Percentiles rank a stretch among this genome's conserved stretches.
These are phyloP conservation scores for Puccinia coronata DNA, from an alignment of 1,284 basidiomycete genomes.

Conservation along the genomic window DNA sequence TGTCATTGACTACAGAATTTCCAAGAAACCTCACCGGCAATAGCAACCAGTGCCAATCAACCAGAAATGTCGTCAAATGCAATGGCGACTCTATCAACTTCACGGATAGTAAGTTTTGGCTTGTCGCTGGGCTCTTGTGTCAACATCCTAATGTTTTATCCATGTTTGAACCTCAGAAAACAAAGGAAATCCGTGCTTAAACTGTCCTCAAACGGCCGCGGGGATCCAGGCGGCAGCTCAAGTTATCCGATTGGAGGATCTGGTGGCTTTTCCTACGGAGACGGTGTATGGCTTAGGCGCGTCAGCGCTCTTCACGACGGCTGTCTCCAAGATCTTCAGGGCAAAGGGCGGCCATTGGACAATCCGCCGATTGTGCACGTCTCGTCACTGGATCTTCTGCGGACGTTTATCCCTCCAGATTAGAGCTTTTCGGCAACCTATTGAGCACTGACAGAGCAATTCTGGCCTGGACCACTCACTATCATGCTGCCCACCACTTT, in stretches of 20 bases:
- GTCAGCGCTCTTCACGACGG: conserved; percentile 70
- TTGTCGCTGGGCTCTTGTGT: not conserved
- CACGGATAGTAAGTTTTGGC: not conserved
- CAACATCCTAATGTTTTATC: not conserved
- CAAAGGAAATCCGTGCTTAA: not conserved
- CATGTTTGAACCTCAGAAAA: not conserved
- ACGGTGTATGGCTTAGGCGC: conserved; percentile 97
- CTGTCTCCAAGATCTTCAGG: conserved; percentile 75
- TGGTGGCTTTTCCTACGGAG: conserved; percentile 92
- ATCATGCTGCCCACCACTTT: conserved; percentile 76
- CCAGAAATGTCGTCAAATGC: conserved; percentile 21
- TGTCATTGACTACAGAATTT: not conserved
- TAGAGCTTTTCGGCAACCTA: conserved; percentile 63
- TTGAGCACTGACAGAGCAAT: conserved; percentile 71
- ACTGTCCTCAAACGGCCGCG: conserved; percentile 14
- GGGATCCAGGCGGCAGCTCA: conserved; percentile 56
- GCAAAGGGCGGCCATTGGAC: conserved; percentile 92
- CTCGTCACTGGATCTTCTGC: conserved; percentile 79
- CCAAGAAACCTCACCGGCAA: not conserved
- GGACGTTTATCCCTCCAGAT: conserved; percentile 66
- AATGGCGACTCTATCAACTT: conserved; percentile 15
- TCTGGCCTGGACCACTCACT: conserved; percentile 95
- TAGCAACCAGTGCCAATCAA: not conserved
- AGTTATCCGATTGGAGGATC: conserved; percentile 54
- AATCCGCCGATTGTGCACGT: conserved; percentile 98